Base-by-base conservation (phyloP, 2,329 filamentous ascomycete genomes). In the Macrophomina phaseolina region DNA sequence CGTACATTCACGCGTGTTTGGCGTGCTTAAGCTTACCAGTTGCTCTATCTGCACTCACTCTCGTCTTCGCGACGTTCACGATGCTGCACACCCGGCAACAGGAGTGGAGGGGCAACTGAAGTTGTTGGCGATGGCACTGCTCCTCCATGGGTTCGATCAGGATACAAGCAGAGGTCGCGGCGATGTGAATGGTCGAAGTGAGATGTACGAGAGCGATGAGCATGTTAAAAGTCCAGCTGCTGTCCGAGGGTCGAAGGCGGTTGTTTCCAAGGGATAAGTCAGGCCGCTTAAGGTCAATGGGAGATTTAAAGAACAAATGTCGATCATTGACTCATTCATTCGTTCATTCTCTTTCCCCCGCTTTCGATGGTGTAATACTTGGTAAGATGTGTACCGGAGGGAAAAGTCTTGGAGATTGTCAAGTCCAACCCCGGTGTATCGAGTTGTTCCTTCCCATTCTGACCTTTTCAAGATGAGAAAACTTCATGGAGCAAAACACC, bases 1-100 rank as follows among this genome's bases (percentile, higher is more conserved):
- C 36, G 5, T 60, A 38, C 40, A 30, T 60, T 8, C 55, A 28
- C 9, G 55, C 16, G 30, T 38, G 38, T 8, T 60, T 18, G 23
- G 55, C 28, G 16, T 60, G 55, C 36, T 30, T 60, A 14, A 60
- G 38, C 42, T n/a, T 61, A 6, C 56, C 56, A 1, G 56, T 36
- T 34, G 8, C 42, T 45, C 38, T 61, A 14, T 46, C 32, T 11
- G 56, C 14, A 12, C 23, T 46, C 23, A 32, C 56, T 3, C 12
- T 61, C 7, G 6, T 18, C 6, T 61, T 61, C 28, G 2, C 48
- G 40, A 16, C 8, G 16, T 30, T 48, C 11, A 36, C 16, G 23
- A 23, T 34, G 56, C 42, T 61, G 40, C 56, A 61, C 12, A 61
- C 23, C 1, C 23, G 23, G 28, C 7, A 61, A n/a, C 38, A 61